These are phyloP conservation scores for Nitzschia inconspicua DNA, from an alignment of 108 stramenopile genomes.

Conservation along the genomic window DNA sequence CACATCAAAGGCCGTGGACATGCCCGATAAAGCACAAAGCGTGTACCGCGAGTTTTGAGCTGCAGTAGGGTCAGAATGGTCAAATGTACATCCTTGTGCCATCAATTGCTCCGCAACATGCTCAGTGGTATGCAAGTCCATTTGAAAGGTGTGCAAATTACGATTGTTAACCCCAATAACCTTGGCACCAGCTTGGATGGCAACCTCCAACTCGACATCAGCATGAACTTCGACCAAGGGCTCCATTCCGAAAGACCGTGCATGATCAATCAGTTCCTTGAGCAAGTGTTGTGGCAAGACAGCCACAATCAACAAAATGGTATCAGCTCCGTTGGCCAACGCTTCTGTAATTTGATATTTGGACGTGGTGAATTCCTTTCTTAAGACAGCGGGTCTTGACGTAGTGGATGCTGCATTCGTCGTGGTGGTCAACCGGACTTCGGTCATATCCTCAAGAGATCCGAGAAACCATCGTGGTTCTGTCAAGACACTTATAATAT, in stretches of 20 bases:
- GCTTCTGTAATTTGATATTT: constrained; percentile 94
- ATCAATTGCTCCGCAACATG: constrained; percentile 61
- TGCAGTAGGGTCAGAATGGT: constrained; percentile 26
- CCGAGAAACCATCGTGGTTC: constrained; percentile 96
- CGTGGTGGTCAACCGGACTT: constrained; percentile 54
- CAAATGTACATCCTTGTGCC: constrained; percentile 45
- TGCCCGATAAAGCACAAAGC: constrained; percentile 86
- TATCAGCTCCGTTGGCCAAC: constrained; percentile 91
- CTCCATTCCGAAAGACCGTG: constrained; percentile 86
- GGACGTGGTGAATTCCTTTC: constrained; percentile 94
- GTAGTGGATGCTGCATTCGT: background rate
- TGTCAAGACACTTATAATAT: constrained; percentile 91
- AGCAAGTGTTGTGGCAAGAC: constrained; percentile 70
- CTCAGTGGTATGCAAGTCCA: constrained; percentile 90
- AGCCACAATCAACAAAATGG: constrained; percentile 94
- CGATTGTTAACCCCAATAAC: constrained; percentile 99
- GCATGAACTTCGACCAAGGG: constrained; percentile 97
- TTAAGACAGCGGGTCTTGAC: constrained; percentile 79
- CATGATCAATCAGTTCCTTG: constrained; percentile 66
- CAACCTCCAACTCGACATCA: constrained; percentile 85
- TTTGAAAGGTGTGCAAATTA: constrained; percentile 95
- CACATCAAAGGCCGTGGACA: constrained; percentile 84
- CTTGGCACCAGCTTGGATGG: constrained; percentile 81
- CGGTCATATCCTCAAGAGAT: constrained; percentile 71
- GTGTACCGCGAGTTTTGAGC: constrained; percentile 28